These are phyloP conservation scores for Populus hybrid DNA, from an alignment of 441 rosid genomes.

Conservation along the genomic window DNA sequence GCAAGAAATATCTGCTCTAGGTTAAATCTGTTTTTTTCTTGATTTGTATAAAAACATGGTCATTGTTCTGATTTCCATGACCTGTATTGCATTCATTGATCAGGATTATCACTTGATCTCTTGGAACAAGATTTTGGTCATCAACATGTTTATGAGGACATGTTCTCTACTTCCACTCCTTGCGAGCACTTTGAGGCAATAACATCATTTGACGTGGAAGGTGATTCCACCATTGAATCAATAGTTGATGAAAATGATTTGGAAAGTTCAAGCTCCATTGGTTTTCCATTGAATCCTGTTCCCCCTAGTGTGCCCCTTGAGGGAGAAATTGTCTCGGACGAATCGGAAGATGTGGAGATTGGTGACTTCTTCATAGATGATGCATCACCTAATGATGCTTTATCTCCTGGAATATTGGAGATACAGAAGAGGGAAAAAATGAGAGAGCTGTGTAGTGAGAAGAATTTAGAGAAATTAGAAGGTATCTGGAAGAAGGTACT, in stretches of 20 bases:
- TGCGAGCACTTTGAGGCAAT: conserved; percentile 24
- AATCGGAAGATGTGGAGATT: conserved; percentile 58
- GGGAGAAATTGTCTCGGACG: conserved; percentile 35
- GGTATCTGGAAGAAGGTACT: conserved; percentile 96
- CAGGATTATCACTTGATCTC: conserved; percentile 72
- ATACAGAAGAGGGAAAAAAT: conserved; percentile 64
- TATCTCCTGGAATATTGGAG: conserved; percentile 53
- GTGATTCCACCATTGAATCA: conserved; percentile 25
- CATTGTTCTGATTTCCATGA: conserved; percentile 25
- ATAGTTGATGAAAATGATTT: conserved; percentile 23
- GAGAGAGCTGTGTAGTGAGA: conserved; percentile 55
- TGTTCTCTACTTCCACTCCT: conserved; percentile 23
- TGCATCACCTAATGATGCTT: conserved; percentile 33
- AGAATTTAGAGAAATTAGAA: conserved; percentile 63
- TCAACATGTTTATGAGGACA: conserved; percentile 32
- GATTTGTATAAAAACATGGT: conserved; percentile 19
- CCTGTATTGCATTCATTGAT: conserved; percentile 30
- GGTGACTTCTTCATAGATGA: conserved; percentile 67
- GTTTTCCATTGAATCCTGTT: conserved; percentile 26
- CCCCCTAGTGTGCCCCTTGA: conserved; percentile 23
- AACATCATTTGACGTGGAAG: conserved; percentile 23
- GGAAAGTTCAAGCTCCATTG: conserved; percentile 35
- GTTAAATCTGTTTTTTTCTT: conserved; percentile 31
- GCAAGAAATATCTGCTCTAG: conserved; percentile 85
- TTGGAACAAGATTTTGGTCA: conserved; percentile 59